Percentiles rank a stretch among this genome's conserved stretches.
Conservation (phyloP, 1,139 yeast genomes). For the Nematodospora anomalae region DNA sequence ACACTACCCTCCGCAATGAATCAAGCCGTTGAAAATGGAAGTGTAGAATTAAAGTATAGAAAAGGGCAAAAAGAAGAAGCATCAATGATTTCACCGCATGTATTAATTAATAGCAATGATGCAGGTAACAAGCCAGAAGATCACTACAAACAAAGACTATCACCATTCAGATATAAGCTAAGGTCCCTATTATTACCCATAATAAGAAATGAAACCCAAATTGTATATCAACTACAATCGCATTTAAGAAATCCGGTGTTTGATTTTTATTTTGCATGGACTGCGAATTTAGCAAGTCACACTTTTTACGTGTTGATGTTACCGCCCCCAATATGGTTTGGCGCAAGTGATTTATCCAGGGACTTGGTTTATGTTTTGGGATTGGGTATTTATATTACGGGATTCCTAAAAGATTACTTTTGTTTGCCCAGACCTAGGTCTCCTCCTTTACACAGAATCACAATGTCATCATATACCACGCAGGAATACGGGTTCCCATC, state of each 20-base stretch:
- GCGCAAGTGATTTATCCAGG: slow-evolving; percentile 57
- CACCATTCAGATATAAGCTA: slow-evolving; percentile 57
- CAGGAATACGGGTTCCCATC: slow-evolving; percentile 95
- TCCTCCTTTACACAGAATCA: slow-evolving; percentile 88
- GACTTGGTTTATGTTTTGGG: slow-evolving; percentile 80
- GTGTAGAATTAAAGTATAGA: slow-evolving; percentile 3
- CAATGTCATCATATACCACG: slow-evolving; percentile 85
- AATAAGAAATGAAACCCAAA: slow-evolving; percentile 66
- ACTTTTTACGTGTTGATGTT: slow-evolving; percentile 88
- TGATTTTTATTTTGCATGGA: slow-evolving; percentile 81
- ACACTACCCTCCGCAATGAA: not conserved
- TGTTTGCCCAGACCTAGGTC: slow-evolving; percentile 92
- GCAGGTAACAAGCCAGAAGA: slow-evolving; percentile 72
- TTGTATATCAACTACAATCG: slow-evolving; percentile 59
- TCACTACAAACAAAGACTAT: slow-evolving; percentile 62
- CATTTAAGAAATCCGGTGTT: slow-evolving; percentile 48
- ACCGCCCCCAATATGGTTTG: slow-evolving; percentile 87
- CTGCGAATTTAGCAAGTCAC: slow-evolving; percentile 91
- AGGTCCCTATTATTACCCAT: slow-evolving; percentile 58
- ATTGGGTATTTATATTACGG: slow-evolving; percentile 78
- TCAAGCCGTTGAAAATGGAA: not conserved
- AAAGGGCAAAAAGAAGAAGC: not conserved
- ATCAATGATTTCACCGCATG: slow-evolving; percentile 3
- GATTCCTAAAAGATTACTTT: slow-evolving; percentile 76
- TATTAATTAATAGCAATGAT: slow-evolving; percentile 32